Conservation (phyloP, 441 rosid species). For the Jatropha multifida region DNA sequence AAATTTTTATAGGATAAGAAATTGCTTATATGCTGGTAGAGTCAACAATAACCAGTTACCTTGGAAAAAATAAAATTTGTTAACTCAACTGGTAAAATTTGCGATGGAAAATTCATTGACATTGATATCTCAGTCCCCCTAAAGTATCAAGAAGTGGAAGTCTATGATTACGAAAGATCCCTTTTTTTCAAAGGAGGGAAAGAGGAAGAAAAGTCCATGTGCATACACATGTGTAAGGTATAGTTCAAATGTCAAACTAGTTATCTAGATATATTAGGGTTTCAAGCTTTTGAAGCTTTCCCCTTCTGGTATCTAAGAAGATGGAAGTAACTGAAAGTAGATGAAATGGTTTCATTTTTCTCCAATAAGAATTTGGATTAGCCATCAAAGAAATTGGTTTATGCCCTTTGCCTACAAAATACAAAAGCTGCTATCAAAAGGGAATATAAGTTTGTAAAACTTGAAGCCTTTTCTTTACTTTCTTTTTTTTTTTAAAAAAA, state of each 20-base stretch:
- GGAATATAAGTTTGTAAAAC: not conserved
- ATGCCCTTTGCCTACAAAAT: slow-evolving; percentile 9
- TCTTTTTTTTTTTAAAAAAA: not conserved
- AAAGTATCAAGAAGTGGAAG: not conserved
- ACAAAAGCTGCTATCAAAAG: not conserved
- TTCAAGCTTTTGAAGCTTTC: slow-evolving; percentile 17
- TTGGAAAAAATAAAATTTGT: not conserved
- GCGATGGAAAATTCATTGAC: not conserved
- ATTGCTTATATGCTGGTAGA: not conserved
- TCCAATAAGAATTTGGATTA: not conserved
- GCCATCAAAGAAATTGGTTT: slow-evolving; percentile 10
- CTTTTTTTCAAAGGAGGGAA: slow-evolving; percentile 1
- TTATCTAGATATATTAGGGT: slow-evolving; percentile 11
- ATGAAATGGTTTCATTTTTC: not conserved
- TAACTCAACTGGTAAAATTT: not conserved
- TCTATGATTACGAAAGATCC: slow-evolving; percentile 1
- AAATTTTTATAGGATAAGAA: not conserved
- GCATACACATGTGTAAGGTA: not conserved
- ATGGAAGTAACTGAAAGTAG: slow-evolving; percentile 9
- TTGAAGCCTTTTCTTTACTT: not conserved
- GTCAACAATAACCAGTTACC: not conserved
- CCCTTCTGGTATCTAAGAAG: slow-evolving; percentile 11
- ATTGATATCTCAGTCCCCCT: not conserved
- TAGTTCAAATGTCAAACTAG: slow-evolving; percentile 15
- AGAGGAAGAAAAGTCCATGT: not conserved